Evolutionary conservation across 768 basidiomycete species (phyloP), one percentile per base, ranked within the genome.

Genomic region (Suillus subalutaceus): DNA sequence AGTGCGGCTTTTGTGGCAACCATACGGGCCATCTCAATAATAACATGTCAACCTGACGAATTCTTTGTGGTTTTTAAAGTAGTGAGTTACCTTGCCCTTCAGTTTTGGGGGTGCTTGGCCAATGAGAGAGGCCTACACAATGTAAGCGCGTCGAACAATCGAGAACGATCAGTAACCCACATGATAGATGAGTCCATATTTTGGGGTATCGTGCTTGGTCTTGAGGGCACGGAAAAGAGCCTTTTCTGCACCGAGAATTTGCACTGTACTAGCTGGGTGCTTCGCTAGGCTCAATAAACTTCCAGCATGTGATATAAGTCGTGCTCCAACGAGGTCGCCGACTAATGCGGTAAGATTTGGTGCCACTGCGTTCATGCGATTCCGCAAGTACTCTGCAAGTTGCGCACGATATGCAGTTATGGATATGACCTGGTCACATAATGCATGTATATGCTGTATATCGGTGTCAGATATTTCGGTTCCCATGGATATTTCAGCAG

Each of bases 151-250:
- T 58, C 41, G 64, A 59, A 60, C 44, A n/a, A 48, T 63, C 2
- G 37, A 65, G 62, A 65, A 13, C 26, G 37, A 41, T n/a, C 23
- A 7, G 37, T 26, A 15, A 81, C 87, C 44, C 77, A 92, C 94
- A 81, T 99, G 97, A 80, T 98, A 99, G 72, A 99, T 99, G n/a
- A 99, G 84, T 67, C 97, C 97, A 74, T 99, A 99, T 82, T 99
- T 99, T 32, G 97, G 96, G 67, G 97, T 98, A 81, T 98, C 97
- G 69, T 98, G 90, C 74, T 91, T 91, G 38, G 90, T 90, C 79
- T 91, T 91, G 65, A 91, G 77, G 3, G 90, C 90, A 62, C 90
- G 81, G 83, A 91, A 91, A 32, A 91, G 81, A 16, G 90, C 90
- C 77, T 91, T 91, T 78, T 91, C 90, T 15, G 90, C 90, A 66